Evolutionary conservation across 805 yeast genomes (phyloP).

Genomic region (Lipomyces yamanashiensis): DNA sequence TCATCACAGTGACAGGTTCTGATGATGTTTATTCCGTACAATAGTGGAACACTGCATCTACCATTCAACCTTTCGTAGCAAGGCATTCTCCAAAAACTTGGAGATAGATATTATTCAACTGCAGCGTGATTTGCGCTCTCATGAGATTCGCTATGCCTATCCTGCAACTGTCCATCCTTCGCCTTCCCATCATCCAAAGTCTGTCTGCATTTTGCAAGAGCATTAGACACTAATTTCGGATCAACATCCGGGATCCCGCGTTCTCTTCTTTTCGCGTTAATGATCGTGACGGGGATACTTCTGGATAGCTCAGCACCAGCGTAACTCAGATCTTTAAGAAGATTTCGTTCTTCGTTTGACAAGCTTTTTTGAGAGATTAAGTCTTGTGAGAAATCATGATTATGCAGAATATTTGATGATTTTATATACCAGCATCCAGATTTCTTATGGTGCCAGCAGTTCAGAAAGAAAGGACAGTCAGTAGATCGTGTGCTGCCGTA

Average conservation of each 20-base stretch:
- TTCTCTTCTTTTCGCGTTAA: slow-evolving; percentile 30
- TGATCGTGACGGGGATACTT: slow-evolving; percentile 28
- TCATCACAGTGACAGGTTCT: too few relatives aligned
- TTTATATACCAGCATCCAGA: slow-evolving; percentile 34
- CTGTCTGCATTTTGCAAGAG: slow-evolving; percentile 23
- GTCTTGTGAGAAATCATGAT: slow-evolving; percentile 31
- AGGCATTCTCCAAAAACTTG: too few relatives aligned
- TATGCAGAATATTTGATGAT: slow-evolving; percentile 29
- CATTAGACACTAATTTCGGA: slow-evolving; percentile 32
- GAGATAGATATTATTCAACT: not conserved
- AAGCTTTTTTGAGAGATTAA: slow-evolving; percentile 22
- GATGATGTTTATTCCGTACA: too few relatives aligned
- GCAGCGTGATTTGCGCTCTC: not conserved
- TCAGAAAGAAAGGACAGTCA: slow-evolving; percentile 31
- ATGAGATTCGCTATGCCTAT: not conserved
- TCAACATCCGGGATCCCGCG: slow-evolving; percentile 33
- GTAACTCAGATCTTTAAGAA: slow-evolving; percentile 27
- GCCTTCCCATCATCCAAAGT: slow-evolving; percentile 8
- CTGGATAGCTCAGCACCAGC: slow-evolving; percentile 31
- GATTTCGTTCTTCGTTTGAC: slow-evolving; percentile 21
- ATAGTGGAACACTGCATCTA: too few relatives aligned
- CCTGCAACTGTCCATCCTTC: slow-evolving; percentile 1
- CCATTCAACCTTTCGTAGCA: too few relatives aligned
- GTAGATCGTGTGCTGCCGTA: slow-evolving; percentile 33
- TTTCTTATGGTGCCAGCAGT: slow-evolving; percentile 35